A percentile compares a stretch with the other conserved stretches of the same genome.
Evolutionary conservation across 495 filamentous ascomycete genomes (phyloP).

Genomic region (Corynascus novoguineensis): DNA sequence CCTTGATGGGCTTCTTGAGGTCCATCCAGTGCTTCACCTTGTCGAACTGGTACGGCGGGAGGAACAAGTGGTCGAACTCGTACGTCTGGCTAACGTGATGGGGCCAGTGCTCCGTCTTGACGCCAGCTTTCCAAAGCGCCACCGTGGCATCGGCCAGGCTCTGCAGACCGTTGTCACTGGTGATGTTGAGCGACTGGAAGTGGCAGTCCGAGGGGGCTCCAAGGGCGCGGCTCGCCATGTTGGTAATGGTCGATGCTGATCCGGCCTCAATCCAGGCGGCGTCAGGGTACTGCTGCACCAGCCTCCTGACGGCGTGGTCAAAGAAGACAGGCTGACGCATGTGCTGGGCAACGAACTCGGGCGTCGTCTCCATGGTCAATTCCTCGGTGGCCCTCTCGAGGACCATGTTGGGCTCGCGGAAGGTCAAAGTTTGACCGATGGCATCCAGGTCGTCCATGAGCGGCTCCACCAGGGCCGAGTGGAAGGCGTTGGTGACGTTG

Average conservation of each 20-base stretch:
- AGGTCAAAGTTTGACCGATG: background rate
- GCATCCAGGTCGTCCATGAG: conserved; percentile 29
- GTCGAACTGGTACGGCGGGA: conserved; percentile 44
- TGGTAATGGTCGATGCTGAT: background rate
- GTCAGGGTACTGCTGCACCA: background rate
- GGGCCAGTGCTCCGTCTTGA: conserved; percentile 31
- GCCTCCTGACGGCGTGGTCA: background rate
- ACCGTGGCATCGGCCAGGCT: conserved; percentile 40
- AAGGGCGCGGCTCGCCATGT: background rate
- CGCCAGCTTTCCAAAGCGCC: conserved; percentile 44
- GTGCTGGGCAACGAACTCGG: background rate
- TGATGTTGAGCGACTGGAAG: conserved; percentile 45
- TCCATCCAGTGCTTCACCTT: conserved; percentile 33
- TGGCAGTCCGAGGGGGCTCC: background rate
- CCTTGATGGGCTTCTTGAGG: conserved; percentile 19
- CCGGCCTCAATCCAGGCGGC: background rate
- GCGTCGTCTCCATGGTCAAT: background rate
- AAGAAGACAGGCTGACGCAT: background rate
- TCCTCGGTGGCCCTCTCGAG: background rate
- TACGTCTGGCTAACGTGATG: conserved; percentile 37
- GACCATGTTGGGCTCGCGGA: background rate
- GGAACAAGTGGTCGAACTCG: conserved; percentile 26
- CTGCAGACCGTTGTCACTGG: conserved; percentile 24
- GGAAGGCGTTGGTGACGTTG: conserved; percentile 49
- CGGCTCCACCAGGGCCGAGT: conserved; percentile 43